Base-by-base conservation (phyloP, 208 protist species). In the Zelonia costaricensis region DNA sequence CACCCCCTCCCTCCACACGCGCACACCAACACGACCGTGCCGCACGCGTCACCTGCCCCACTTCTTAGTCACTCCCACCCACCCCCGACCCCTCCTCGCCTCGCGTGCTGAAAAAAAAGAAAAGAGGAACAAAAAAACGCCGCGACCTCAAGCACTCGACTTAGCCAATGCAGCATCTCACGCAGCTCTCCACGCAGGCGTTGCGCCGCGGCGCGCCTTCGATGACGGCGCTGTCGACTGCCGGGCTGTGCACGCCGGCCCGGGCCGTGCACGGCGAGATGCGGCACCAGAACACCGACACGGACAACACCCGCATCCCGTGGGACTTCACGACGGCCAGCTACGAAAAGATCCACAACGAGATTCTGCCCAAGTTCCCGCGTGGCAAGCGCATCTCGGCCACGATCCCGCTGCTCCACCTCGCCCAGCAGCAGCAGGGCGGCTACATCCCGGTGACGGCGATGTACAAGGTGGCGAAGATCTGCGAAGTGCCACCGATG, bases 391-490 rank as follows among this genome's bases (percentile, higher is more conserved):
- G 84, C 43, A 74, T 78, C 43, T 91, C 78, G 8, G 90, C 86
- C 8, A 86, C 90, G 23, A 97, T 97, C 51, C 93, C 93, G 18
- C 82, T 97, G 15, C 77, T 97, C 9, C 88, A 96, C 54, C 84
- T 97, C 5, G 94, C 94, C 3, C 91, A 97, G 80, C 66, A 82
- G 66, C 92, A 97, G 76, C 83, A 94, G 64, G 88, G 90, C 40
- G 91, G 90, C 13, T 97, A 93, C 76, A 94, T 97, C 55, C 91
- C 94, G 0, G 88, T 97, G 35, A 91, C 90, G 38, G 94, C 94
- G 6, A 97, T 97, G 90, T 93, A 96, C 63, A 97, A 97, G 70
- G 96, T 97, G 49, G 91, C 94, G 7, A 84, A 95, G 43, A 97
- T 97, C 33, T 97, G 89, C 60, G 94, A 95, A 38, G 88, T 97